Evolutionary conservation across 2,329 filamentous ascomycete genomes (phyloP).

Genomic region (Alternaria sp.): DNA sequence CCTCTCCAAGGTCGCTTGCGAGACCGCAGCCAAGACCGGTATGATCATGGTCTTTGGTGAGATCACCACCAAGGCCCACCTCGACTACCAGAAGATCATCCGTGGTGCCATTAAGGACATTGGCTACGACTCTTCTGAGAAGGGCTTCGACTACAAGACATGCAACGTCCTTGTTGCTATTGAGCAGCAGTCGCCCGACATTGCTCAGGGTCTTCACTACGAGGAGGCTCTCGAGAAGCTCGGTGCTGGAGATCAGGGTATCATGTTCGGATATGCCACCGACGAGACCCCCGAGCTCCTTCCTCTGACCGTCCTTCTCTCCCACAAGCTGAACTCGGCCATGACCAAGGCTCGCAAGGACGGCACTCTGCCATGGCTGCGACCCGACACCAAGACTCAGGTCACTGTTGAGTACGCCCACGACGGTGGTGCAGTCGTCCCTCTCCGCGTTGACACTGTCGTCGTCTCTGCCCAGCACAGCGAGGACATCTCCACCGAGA

Average conservation of each 20-base stretch:
- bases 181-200: slow-evolving; percentile 98
- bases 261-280: slow-evolving; percentile 99
- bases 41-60: slow-evolving; percentile 89
- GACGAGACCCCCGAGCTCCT: slow-evolving; percentile 98
- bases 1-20: slow-evolving; percentile 97
- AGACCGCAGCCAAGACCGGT: slow-evolving; percentile 99
- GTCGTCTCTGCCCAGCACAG: slow-evolving; percentile 96
- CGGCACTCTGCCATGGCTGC: slow-evolving; percentile 89
- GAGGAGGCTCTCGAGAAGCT: slow-evolving; percentile 97
- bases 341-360: slow-evolving; percentile 90
- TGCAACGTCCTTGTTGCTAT: slow-evolving; percentile 98
- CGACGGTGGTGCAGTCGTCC: slow-evolving; percentile 91
- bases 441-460: slow-evolving; percentile 92
- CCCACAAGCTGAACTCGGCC: slow-evolving; percentile 96
- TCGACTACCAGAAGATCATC: slow-evolving; percentile 99
- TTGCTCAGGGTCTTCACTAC: slow-evolving; percentile 98
- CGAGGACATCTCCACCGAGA: slow-evolving; percentile 85
- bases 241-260: slow-evolving; percentile 98
- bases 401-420: slow-evolving; percentile 99
- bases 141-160: slow-evolving; percentile 99
- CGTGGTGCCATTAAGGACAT: slow-evolving; percentile 97
- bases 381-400: slow-evolving; percentile 99
- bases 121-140: slow-evolving; percentile 94
- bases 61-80: slow-evolving; percentile 93
- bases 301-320: slow-evolving; percentile 89